Base-by-base conservation (phyloP, 2,329 filamentous ascomycete genomes). In the Chrysoporthe puriensis region DNA sequence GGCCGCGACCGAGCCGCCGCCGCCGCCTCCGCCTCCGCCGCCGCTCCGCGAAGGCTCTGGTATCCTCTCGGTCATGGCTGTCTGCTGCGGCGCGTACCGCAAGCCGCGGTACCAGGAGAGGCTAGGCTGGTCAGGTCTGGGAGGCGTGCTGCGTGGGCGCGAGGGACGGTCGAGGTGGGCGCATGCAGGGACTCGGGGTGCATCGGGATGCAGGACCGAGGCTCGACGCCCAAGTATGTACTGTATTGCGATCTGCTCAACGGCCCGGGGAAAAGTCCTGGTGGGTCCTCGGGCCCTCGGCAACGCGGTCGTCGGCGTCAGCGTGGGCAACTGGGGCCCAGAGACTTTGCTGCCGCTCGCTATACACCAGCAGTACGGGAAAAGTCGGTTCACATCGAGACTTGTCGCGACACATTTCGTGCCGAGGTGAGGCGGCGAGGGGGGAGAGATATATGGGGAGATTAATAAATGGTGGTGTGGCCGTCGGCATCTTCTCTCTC, bases 61-160 rank as follows among this genome's bases (percentile, higher is more conserved):
- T 59, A 14, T 8, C 48, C 26, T 34, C 40, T 67, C 65, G 59
- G 57, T 59, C 64, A 62, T 67, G 59, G 59, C 59, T 61, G 59
- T 54, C 14, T 4, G 9, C 21, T 54, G 16, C 34, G 34, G 32
- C 16, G 32, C n/a, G 34, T 57, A 11, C 32, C 54, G 34, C 54
- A 40, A 13, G 34, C 32, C 18, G 54, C 34, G 34, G 34, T 11
- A 16, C 16, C 5, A 57, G 54, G 32, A 32, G 54, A 13, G 32
- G 16, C 34, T 34, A 16, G 54, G 14, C 7, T 40, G 34, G 34
- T 40, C 32, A 36, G 54, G 54, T 46, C 44, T 46, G 9, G 44
- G 13, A 18, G 18, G 8, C 14, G 44, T n/a, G 44, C 44, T 46
- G 7, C 44, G 13, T 4, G 44, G 18, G 44, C 44, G 18, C 44